phyloP scores from a whole-genome alignment of 139 green algal species.

The Chlamydomonas sphaeroides region DNA sequence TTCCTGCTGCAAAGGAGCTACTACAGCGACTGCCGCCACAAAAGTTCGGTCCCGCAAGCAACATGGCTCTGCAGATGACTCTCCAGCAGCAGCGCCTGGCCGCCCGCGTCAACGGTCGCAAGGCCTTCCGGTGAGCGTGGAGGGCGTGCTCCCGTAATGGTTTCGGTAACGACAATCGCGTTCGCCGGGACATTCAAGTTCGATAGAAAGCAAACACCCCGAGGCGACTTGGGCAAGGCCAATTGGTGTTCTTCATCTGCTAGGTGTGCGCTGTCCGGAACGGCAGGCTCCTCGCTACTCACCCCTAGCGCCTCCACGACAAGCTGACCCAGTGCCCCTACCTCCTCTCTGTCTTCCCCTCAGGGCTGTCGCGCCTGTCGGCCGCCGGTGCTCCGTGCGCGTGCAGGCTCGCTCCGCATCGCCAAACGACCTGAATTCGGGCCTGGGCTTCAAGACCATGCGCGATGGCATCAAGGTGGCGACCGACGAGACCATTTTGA shows the following conservation, averaged over 20 bases:
- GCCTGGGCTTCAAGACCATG: conserved; percentile 63
- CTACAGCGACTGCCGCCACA: too few species aligned
- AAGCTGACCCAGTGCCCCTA: neutral
- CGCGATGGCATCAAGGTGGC: conserved; percentile 89
- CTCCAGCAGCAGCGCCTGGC: conserved; percentile 15
- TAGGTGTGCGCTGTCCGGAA: too few species aligned
- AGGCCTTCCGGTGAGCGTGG: conserved; percentile 30
- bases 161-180: too few species aligned
- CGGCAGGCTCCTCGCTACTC: too few species aligned
- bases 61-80: conserved; percentile 34
- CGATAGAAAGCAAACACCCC: too few species aligned
- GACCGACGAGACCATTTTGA: conserved; percentile 86
- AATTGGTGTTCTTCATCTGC: too few species aligned
- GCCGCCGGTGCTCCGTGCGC: conserved; percentile 3
- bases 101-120: neutral
- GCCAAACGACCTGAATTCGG: neutral
- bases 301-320: neutral
- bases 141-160: too few species aligned
- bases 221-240: neutral
- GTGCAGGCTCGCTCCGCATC: conserved; percentile 31
- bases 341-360: neutral
- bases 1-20: too few species aligned
- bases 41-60: too few species aligned
- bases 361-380: neutral
- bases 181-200: too few species aligned